Conservation (phyloP, 768 basidiomycete genomes). For the Leccinum olivaceopallidum region DNA sequence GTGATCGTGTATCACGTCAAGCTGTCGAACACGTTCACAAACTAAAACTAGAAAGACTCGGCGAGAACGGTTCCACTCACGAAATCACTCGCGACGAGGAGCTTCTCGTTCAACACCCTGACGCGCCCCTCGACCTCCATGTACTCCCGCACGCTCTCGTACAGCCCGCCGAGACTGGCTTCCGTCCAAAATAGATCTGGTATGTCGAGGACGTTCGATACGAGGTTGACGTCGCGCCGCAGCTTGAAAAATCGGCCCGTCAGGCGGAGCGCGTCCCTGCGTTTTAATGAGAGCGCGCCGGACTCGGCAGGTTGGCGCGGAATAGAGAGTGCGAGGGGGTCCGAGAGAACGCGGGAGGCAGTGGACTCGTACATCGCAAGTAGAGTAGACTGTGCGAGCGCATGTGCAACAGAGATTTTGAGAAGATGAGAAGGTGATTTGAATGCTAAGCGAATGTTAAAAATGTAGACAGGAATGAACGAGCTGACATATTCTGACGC, state of each 20-base stretch:
- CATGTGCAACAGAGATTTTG: conserved; percentile 92
- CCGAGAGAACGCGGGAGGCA: conserved; percentile 75
- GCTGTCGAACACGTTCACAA: conserved; percentile 40
- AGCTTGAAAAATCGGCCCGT: conserved; percentile 87
- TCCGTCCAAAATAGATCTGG: conserved; percentile 96
- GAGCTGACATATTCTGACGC: conserved; percentile 39
- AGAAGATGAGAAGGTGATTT: conserved; percentile 89
- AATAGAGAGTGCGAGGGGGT: conserved; percentile 74
- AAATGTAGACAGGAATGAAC: neutral
- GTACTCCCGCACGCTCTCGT: conserved; percentile 92
- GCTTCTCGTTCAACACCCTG: conserved; percentile 82
- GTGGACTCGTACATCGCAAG: conserved; percentile 84
- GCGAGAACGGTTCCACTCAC: conserved; percentile 45
- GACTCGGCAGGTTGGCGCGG: conserved; percentile 80
- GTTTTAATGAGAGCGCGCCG: conserved; percentile 72
- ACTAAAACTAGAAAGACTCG: neutral
- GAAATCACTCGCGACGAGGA: conserved; percentile 86
- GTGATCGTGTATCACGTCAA: conserved; percentile 92
- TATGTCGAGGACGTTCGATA: conserved; percentile 90
- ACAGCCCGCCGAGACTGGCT: conserved; percentile 83
- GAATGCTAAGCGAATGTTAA: conserved; percentile 55
- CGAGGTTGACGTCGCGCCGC: conserved; percentile 85
- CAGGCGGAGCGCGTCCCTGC: conserved; percentile 82
- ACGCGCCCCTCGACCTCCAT: conserved; percentile 89
- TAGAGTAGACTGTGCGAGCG: conserved; percentile 91